phyloP scores from a whole-genome alignment of 768 basidiomycete species.

The Tulasnella calospora region DNA sequence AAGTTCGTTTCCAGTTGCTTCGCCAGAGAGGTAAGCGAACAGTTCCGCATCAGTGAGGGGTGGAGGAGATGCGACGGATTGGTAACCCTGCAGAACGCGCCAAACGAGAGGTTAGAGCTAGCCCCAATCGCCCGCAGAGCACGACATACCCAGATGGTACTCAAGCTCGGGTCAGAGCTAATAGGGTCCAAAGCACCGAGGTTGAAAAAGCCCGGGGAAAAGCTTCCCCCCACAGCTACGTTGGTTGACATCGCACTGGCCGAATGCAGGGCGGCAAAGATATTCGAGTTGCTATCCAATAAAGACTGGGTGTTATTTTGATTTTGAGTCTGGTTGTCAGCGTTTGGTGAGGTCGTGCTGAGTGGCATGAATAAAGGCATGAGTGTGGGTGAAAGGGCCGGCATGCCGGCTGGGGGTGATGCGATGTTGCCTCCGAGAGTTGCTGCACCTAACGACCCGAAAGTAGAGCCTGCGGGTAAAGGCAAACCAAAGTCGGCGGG shows the following conservation, averaged over 20 bases:
- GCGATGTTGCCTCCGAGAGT: background rate
- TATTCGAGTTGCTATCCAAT: background rate
- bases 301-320: background rate
- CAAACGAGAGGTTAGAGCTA: background rate
- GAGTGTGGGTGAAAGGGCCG: background rate
- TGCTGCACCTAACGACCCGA: background rate
- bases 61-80: background rate
- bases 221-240: background rate
- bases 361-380: slow-evolving; percentile 1
- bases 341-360: background rate
- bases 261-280: background rate
- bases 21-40: slow-evolving; percentile 14
- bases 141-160: background rate
- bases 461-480: background rate
- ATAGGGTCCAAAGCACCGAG: background rate
- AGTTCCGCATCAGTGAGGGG: slow-evolving; percentile 17
- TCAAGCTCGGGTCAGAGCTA: background rate
- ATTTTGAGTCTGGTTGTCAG: slow-evolving; percentile 7
- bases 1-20: slow-evolving; percentile 5
- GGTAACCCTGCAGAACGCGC: background rate
- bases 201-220: slow-evolving; percentile 5
- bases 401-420: background rate
- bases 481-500: slow-evolving; percentile 5
- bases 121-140: background rate
- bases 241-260: background rate